Evolutionary conservation across 495 filamentous ascomycete genomes (phyloP), one percentile per base, ranked within the genome.

Genomic region (Pseudevernia furfuracea): DNA sequence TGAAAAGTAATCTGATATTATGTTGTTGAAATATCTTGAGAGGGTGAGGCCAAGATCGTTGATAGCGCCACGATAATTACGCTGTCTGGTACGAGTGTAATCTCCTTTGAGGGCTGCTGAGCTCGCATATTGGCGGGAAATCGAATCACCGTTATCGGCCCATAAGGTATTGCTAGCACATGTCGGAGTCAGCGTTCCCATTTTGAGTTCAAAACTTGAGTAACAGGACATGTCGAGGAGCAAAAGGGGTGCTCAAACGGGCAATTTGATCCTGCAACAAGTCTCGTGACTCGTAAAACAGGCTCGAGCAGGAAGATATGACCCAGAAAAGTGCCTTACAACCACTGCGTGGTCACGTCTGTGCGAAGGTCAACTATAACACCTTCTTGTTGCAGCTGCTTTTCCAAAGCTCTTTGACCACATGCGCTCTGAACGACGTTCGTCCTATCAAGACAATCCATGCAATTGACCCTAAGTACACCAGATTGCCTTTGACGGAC

Each of bases 401-500:
- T 71, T 66, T 96, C 89, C 28, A 97, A 80, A 39, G 87, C 87
- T 74, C 84, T 80, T 66, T 88, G 87, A 2, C 83, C 92, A 71
- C 88, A 89, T 1, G 91, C 92, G 68, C 88, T 91, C 75, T 96
- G 93, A 28, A 92, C 91, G 38, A 97, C 90, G 65, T 96, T 96
- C 4, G 93, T 97, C 36, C 92, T 85, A 70, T 97, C 92, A 19
- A 97, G 82, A 68, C 93, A 97, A 70, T 97, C 93, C 93, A 97
- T 97, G 74, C 93, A 97, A 71, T 97, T 97, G 4, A 90, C 96
- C 61, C 93, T 78, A 19, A 97, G 70, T 17, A 96, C 83, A 4
- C 92, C 93, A 25, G 74, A 79, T 70, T 97, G 93, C 49, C 71
- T 79, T 37, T 76, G 73, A 28, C 78, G 67, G 10, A 85, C 80